phyloP scores from a whole-genome alignment of 495 filamentous ascomycete species.

The Daldinia decipiens region DNA sequence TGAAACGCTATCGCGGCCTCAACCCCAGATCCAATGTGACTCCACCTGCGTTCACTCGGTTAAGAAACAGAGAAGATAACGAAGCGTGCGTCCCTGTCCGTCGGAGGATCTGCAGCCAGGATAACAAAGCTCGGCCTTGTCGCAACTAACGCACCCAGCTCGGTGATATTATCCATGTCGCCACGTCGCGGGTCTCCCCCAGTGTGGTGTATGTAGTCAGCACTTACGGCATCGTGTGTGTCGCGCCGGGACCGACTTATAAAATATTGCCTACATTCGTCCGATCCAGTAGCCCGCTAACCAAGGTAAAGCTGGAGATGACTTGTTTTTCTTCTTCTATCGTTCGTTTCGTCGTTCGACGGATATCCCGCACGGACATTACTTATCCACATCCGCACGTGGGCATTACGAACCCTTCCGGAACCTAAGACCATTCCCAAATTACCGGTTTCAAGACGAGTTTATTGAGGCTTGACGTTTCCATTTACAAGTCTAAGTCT shows the following conservation, averaged over 20 bases:
- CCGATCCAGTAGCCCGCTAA: conserved; percentile 1
- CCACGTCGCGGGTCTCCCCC: conserved; percentile 13
- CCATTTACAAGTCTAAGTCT: too few relatives aligned
- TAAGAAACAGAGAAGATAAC: conserved; percentile 11
- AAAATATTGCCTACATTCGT: background rate
- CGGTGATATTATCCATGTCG: conserved; percentile 25
- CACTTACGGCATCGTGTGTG: conserved; percentile 3
- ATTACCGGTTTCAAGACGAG: conserved; percentile 20
- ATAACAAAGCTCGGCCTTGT: conserved; percentile 40
- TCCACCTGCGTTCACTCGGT: conserved; percentile 18
- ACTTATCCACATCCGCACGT: conserved; percentile 22
- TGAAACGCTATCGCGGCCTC: conserved; percentile 31
- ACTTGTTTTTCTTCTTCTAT: conserved; percentile 15
- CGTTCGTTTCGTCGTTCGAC: conserved; percentile 31
- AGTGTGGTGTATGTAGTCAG: background rate
- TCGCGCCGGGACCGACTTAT: background rate
- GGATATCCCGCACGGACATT: conserved; percentile 25
- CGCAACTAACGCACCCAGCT: conserved; percentile 24
- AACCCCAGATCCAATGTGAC: conserved; percentile 31
- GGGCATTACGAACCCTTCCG: conserved; percentile 11
- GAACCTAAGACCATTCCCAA: background rate
- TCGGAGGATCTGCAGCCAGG: conserved; percentile 37
- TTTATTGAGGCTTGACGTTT: too few relatives aligned
- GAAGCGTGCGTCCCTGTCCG: conserved; percentile 15
- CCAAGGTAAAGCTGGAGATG: background rate